These are phyloP conservation scores for Lactarius vividus DNA, from an alignment of 768 basidiomycete genomes.

Conservation along the genomic window DNA sequence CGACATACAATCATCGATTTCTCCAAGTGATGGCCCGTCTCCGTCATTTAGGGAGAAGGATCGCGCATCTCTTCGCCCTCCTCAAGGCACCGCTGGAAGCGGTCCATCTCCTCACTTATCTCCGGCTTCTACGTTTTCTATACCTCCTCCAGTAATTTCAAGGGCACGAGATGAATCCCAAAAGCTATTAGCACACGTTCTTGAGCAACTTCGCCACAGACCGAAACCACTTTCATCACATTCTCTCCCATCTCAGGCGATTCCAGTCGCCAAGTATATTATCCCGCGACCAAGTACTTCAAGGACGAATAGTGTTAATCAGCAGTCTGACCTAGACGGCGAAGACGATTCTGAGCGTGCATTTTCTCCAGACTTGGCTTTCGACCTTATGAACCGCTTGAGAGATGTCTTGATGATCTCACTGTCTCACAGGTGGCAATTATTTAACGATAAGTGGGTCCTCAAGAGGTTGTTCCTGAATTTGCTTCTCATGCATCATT, in stretches of 20 bases:
- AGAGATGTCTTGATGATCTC: slow-evolving; percentile 48
- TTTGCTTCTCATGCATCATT: neutral
- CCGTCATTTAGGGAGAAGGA: slow-evolving; percentile 28
- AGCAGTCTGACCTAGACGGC: slow-evolving; percentile 34
- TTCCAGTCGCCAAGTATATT: neutral
- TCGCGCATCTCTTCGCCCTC: slow-evolving; percentile 33
- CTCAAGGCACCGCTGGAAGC: slow-evolving; percentile 30
- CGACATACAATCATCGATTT: neutral
- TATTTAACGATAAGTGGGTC: slow-evolving; percentile 23
- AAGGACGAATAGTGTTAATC: slow-evolving; percentile 8
- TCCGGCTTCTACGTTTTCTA: slow-evolving; percentile 25
- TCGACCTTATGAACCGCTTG: slow-evolving; percentile 60
- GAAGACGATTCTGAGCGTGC: slow-evolving; percentile 45
- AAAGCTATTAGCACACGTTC: slow-evolving; percentile 64
- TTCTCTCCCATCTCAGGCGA: neutral
- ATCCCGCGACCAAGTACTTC: slow-evolving; percentile 6
- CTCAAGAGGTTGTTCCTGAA: neutral
- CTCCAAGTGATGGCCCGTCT: slow-evolving; percentile 9
- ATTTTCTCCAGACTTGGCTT: slow-evolving; percentile 66
- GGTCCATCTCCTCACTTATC: slow-evolving; percentile 30
- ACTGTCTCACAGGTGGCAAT: slow-evolving; percentile 18
- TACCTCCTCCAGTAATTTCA: slow-evolving; percentile 32
- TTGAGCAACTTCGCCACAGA: slow-evolving; percentile 60
- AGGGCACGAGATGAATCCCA: slow-evolving; percentile 59
- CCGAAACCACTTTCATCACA: slow-evolving; percentile 43